phyloP scores from a whole-genome alignment of 2,329 filamentous ascomycete species.

The Didymella lethalis region DNA sequence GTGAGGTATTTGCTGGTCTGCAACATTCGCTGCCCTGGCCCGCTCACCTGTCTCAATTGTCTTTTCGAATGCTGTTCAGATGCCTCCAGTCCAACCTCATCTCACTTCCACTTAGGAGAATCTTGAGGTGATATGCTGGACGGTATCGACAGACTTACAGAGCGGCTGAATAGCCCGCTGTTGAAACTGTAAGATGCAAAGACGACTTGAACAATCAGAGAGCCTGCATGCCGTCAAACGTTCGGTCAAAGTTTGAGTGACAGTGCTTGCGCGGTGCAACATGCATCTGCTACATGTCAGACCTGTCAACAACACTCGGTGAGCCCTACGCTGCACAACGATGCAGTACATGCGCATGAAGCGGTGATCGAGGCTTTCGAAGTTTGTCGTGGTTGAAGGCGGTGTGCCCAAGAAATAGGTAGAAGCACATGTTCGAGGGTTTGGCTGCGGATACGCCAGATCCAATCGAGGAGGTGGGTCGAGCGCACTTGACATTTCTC shows the following conservation, averaged over 20 bases:
- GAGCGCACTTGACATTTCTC: constrained; percentile 28
- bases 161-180: not conserved
- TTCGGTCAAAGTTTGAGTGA: constrained; percentile 10
- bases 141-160: not conserved
- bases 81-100: not conserved
- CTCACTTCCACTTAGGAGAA: not conserved
- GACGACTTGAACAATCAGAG: not conserved
- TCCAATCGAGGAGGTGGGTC: constrained; percentile 19
- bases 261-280: constrained; percentile 28
- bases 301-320: constrained; percentile 9
- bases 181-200: not conserved
- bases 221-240: constrained; percentile 1
- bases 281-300: constrained; percentile 19
- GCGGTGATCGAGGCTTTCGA: constrained; percentile 4
- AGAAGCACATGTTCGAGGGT: constrained; percentile 6
- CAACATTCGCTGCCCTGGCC: not conserved
- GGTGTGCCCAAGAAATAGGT: constrained; percentile 12
- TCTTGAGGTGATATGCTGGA: not conserved
- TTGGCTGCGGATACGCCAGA: constrained; percentile 11
- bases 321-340: constrained; percentile 15
- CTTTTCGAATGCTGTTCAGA: not conserved
- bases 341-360: constrained; percentile 5
- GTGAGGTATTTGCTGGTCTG: not conserved
- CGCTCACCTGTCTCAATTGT: not conserved
- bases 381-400: constrained; percentile 17